A percentile compares a stretch with the other conserved stretches of the same genome.
These are phyloP conservation scores for Pyrenophora tritici-repentis DNA, from an alignment of 2,329 filamentous ascomycete species.

Conservation along the genomic window DNA sequence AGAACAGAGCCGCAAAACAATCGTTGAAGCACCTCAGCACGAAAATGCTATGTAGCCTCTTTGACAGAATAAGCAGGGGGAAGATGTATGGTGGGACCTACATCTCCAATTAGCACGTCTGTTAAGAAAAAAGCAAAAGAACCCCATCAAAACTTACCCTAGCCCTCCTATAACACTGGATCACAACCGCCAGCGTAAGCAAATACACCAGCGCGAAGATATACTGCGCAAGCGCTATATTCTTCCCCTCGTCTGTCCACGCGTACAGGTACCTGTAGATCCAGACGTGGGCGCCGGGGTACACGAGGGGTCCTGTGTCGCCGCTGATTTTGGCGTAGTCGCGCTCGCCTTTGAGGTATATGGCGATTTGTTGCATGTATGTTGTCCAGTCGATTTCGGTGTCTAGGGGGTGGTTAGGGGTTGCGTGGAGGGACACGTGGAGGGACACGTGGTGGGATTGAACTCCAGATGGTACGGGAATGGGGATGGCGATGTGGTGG, in stretches of 20 bases:
- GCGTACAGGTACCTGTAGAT: constrained; percentile 81
- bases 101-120: neutral
- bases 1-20: constrained; percentile 80
- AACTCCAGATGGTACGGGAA: neutral
- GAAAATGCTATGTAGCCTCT: constrained; percentile 92
- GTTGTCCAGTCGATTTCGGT: constrained; percentile 98
- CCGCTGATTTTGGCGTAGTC: constrained; percentile 87
- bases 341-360: constrained; percentile 81
- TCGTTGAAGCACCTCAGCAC: constrained; percentile 95
- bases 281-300: constrained; percentile 92
- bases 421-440: too few relatives aligned
- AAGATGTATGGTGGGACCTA: constrained; percentile 86
- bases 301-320: constrained; percentile 89
- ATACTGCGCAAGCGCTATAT: constrained; percentile 81
- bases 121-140: too few relatives aligned
- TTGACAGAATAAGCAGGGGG: constrained; percentile 83
- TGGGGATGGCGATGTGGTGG: neutral
- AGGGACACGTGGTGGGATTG: neutral
- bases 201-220: constrained; percentile 84
- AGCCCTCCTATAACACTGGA: constrained; percentile 79
- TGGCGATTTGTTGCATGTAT: constrained; percentile 91
- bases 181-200: constrained; percentile 72
- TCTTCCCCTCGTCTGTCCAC: constrained; percentile 73
- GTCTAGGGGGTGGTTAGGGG: constrained; percentile 58
- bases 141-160: constrained; percentile 63